Evolutionary conservation across 2,329 filamentous ascomycete genomes (phyloP).

Genomic region (Epichloe aotearoae): DNA sequence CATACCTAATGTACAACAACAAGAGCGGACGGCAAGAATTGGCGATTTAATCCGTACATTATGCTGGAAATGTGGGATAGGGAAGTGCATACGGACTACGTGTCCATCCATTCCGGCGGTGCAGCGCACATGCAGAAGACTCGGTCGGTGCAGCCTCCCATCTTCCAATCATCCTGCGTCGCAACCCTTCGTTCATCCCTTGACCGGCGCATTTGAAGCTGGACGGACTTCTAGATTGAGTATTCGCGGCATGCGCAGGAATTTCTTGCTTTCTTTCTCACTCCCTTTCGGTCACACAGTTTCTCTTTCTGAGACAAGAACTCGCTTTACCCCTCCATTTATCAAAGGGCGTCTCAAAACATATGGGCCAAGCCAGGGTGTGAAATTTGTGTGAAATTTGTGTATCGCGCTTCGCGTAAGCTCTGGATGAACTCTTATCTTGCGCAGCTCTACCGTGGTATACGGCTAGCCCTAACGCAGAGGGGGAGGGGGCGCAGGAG

Average conservation of each 20-base stretch:
- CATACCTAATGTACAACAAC: too few relatives aligned
- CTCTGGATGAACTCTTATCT: background rate
- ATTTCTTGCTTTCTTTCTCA: too few relatives aligned
- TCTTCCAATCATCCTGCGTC: background rate
- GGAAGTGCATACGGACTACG: too few relatives aligned
- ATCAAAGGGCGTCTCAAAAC: background rate
- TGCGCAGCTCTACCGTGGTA: too few relatives aligned
- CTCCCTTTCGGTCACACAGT: background rate
- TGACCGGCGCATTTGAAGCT: background rate
- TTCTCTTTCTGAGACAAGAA: background rate
- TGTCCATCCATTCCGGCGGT: too few relatives aligned
- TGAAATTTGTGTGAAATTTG: background rate
- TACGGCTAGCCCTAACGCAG: too few relatives aligned
- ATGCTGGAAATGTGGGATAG: too few relatives aligned
- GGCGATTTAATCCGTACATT: too few relatives aligned
- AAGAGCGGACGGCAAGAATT: too few relatives aligned
- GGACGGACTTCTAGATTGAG: background rate
- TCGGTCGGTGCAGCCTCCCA: background rate
- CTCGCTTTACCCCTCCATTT: background rate
- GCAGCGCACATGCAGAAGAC: background rate
- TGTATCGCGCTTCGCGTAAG: background rate
- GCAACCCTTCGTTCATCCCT: background rate
- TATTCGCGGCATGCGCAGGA: background rate
- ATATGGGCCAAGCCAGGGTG: background rate
- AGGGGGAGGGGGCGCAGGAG: accelerated